phyloP scores from a whole-genome alignment of 2,329 filamentous ascomycete species.

The Colletotrichum musae region DNA sequence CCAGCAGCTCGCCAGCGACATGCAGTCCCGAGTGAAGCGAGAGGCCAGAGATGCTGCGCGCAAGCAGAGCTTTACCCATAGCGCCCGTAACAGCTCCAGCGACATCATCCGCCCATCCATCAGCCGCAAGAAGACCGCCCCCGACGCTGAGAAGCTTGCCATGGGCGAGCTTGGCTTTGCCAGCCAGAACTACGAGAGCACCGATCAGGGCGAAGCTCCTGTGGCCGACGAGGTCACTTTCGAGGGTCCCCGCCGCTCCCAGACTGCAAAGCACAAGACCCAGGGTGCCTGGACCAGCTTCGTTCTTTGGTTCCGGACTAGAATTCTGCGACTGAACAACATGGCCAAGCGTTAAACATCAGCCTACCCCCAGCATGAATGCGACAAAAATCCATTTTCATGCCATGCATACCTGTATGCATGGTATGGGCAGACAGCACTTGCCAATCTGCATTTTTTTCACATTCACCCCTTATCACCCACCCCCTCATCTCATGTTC shows the following conservation, averaged over 20 bases:
- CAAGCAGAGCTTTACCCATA: constrained; percentile 55
- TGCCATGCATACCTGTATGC: background rate
- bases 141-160: constrained; percentile 57
- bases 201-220: constrained; percentile 51
- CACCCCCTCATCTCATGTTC: background rate
- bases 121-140: constrained; percentile 48
- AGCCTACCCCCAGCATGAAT: constrained; percentile 7
- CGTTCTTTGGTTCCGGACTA: constrained; percentile 75
- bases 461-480: constrained; percentile 20
- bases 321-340: constrained; percentile 58
- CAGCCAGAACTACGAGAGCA: constrained; percentile 62
- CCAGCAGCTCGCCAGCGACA: constrained; percentile 44
- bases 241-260: constrained; percentile 58
- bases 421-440: constrained; percentile 1
- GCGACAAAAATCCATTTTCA: constrained; percentile 12
- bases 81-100: constrained; percentile 49
- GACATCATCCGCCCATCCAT: constrained; percentile 48
- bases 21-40: constrained; percentile 27
- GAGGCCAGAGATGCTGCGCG: constrained; percentile 48
- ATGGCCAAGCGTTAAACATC: constrained; percentile 45
- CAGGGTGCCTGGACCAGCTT: constrained; percentile 75
- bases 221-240: constrained; percentile 61
- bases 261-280: constrained; percentile 71
- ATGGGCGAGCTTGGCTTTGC: constrained; percentile 51
- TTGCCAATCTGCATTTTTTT: constrained; percentile 27